Base-by-base conservation (phyloP, 768 basidiomycete species). In the Tremella mesenterica region DNA sequence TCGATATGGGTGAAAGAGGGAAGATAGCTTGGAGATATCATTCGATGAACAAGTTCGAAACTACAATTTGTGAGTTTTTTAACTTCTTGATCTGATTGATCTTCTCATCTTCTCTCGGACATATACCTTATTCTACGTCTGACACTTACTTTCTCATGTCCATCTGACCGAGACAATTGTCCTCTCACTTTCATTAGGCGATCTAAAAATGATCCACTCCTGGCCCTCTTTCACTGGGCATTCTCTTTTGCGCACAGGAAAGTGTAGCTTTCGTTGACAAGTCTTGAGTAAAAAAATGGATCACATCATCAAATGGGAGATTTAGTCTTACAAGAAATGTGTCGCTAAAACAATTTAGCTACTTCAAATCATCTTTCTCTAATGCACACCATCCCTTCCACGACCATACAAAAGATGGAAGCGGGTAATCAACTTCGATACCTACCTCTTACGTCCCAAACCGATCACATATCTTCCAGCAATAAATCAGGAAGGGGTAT, bases 21-120 rank as follows among this genome's bases (percentile, higher is more conserved):
- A 93, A 86, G 76, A 97, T 99, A 63, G 95, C 95, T 27, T 99
- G 95, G 88, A 80, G 95, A 67, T 99, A 99, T 73, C 88, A 89
- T 65, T 80, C 83, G 53, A 86, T 96, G 86, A 87, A 85, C 75
- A 83, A 79, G 74, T 93, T 95, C 71, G 81, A 88, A 75, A 95
- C 91, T 3, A 89, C 88, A 2, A 83, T 90, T 20, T 69, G 77
- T 31, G 43, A 44, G 41, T 41, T 52, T 26, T 54, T 56, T 59
- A n/a, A n/a, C n/a, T n/a, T n/a, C n/a, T n/a, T n/a, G n/a, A n/a
- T n/a, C n/a, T n/a, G n/a, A n/a, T n/a, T n/a, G n/a, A n/a, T n/a
- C n/a, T n/a, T n/a, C n/a, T 12, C 45, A 29, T 28, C 20, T 48
- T 38, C 25, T 18, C 12, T 36, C 34, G 12, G 12, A 12, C 34